Base-by-base conservation (phyloP, 2,329 filamentous ascomycete species). In the Penicillium hesseltinei region DNA sequence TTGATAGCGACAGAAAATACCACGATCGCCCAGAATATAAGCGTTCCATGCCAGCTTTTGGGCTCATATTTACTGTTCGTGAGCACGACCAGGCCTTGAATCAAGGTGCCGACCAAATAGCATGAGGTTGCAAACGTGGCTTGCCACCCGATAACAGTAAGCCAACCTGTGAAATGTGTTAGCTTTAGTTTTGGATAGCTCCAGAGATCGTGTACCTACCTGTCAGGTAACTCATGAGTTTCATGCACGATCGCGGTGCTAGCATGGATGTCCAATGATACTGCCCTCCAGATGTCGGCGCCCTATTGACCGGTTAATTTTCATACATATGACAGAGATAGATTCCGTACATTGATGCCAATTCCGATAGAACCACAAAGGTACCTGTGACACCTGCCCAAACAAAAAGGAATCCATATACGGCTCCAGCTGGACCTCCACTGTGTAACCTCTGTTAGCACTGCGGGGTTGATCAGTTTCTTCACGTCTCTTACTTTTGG, bases 31-130 rank as follows among this genome's bases (percentile, higher is more conserved):
- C 78, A 81, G 51, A 75, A 75, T 0, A 83, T 64, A 0, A 83
- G 69, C 0, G 80, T 82, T 1, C 73, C 78, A 49, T 84, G 81
- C 79, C 79, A 83, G 27, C 71, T 66, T 48, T 79, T 59, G 0
- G 69, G 62, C 0, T 68, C 45, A 56, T 81, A 80, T 19, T 56
- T 58, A 2, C 62, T 60, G 21, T 76, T 60, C 31, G 73, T 78
- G 11, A 82, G 66, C 0, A 69, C 56, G 8, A 74, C 57, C 6
- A 76, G 66, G 5, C 73, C 74, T 56, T 77, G 75, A 27, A 77
- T 66, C 49, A 73, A 58, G 1, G 68, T 70, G 9, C 68, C 73
- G 33, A 63, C 66, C 15, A 76, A 47, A 69, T 74, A 53, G 52
- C 66, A 38, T 21, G 73, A 71, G 23, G 58, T 61, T n/a, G 76